Conservation (phyloP, 441 rosid genomes). For the Gossypium davidsonii region DNA sequence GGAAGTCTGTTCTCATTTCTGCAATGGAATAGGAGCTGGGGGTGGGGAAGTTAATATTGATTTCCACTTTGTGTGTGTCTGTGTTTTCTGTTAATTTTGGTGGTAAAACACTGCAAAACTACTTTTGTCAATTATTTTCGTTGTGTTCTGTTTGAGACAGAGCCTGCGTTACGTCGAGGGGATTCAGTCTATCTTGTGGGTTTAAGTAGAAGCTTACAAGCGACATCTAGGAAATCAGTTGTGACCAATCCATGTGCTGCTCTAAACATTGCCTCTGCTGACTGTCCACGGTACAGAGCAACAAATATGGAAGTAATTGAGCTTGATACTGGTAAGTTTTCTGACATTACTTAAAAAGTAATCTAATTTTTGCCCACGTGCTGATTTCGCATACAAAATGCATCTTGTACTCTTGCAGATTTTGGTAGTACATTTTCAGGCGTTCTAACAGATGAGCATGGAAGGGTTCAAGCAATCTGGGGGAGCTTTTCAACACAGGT, state of each 20-base stretch:
- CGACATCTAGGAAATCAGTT: conserved; percentile 87
- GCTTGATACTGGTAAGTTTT: conserved; percentile 75
- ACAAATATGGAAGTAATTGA: conserved; percentile 97
- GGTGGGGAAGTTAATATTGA: not conserved
- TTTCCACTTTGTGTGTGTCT: conserved; percentile 6
- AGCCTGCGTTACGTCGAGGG: conserved; percentile 81
- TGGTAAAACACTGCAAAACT: not conserved
- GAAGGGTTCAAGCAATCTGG: conserved; percentile 94
- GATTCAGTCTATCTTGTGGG: conserved; percentile 90
- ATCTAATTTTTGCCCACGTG: conserved; percentile 4
- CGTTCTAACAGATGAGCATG: conserved; percentile 78
- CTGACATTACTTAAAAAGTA: not conserved
- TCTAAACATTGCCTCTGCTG: conserved; percentile 72
- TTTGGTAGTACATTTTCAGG: conserved; percentile 95
- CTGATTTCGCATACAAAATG: conserved; percentile 8
- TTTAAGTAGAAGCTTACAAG: conserved; percentile 79
- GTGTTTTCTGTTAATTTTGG: conserved; percentile 1
- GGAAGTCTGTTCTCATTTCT: not conserved
- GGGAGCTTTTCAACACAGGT: conserved; percentile 98
- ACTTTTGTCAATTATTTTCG: not conserved
- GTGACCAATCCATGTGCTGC: conserved; percentile 92
- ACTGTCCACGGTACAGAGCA: conserved; percentile 87
- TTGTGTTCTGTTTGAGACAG: conserved; percentile 36
- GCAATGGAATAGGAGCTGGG: not conserved
- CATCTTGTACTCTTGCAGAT: conserved; percentile 42